Base-by-base conservation (phyloP, 257 asterid genomes). In the Ilex aquifolium region DNA sequence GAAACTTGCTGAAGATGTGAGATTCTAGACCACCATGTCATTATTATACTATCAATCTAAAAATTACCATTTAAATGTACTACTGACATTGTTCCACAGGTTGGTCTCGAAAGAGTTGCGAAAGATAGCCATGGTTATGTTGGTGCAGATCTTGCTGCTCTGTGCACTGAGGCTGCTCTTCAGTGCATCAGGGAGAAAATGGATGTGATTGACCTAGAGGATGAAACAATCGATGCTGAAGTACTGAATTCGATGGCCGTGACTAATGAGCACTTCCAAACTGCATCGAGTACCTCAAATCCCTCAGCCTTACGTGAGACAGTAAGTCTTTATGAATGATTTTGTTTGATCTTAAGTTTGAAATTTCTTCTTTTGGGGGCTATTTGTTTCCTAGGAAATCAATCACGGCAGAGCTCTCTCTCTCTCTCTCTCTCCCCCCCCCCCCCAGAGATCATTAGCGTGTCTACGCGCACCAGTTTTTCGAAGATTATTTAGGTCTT, bases 291-390 rank as follows among this genome's bases (percentile, higher is more conserved):
- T 44, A 67, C 79, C 36, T 74, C 81, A 6, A 77, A 77, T 48
- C 86, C 86, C 3, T 82, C 88, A 8, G 84, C 84, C 54, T 63
- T 82, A 27, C 84, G 88, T n/a, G 88, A 82, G 64, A 76, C 88
- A 0, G 82, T 79, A 65, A 5, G 69, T 49, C 39, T 14, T 0
- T 44, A 36, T 36, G 42, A 7, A 36, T 36, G 42, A 4, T 8
- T 36, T 4, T 27, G 15, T 0, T 30, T 9, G 21, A 12, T 11
- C 54, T 5, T 39, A 44, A 36, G 42, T 16, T 16, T 13, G 56
- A 4, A 46, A 32, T 44, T 31, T 21, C 14, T 15, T 6, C 30
- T 49, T 42, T 13, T 30, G 7, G 7, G 30, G 16, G 2, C 40
- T 21, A 10, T 14, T 8, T 40, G 31, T 17, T 10, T 36, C 7